Percentiles rank a stretch among this genome's conserved stretches.
Conservation (phyloP, 1,139 yeast species). For the Nadsonia starkeyi-henricii region DNA sequence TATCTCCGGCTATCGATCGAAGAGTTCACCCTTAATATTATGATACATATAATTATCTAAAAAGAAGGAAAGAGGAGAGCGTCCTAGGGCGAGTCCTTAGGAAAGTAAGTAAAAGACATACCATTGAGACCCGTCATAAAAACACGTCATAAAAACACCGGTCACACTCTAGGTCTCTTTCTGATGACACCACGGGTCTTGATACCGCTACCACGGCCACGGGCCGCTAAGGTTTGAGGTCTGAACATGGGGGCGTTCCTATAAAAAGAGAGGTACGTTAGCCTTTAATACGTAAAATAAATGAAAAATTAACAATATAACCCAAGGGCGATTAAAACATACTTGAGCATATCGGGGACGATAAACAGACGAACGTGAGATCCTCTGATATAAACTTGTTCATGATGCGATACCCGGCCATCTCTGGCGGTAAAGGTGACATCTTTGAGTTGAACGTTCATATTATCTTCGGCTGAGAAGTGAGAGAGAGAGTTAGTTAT, state of each 20-base stretch:
- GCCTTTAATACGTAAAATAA: neutral
- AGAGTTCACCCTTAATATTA: neutral
- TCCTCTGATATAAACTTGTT: slow-evolving; percentile 83
- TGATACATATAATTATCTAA: neutral
- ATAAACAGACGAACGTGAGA: slow-evolving; percentile 74
- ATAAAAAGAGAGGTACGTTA: neutral
- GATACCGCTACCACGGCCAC: slow-evolving; percentile 13
- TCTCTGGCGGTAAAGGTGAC: slow-evolving; percentile 67
- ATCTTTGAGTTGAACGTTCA: slow-evolving; percentile 81
- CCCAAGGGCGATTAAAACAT: slow-evolving; percentile 2
- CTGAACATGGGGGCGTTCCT: slow-evolving; percentile 79
- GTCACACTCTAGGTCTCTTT: neutral
- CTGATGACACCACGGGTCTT: neutral
- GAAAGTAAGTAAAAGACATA: no score
- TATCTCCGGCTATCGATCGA: no score
- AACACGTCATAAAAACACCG: no score
- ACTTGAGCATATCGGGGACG: slow-evolving; percentile 68
- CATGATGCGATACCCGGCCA: slow-evolving; percentile 64
- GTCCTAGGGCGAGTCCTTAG: no score
- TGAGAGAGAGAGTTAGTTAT: neutral
- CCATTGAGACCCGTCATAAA: no score
- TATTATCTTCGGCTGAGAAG: slow-evolving; percentile 53
- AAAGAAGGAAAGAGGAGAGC: neutral
- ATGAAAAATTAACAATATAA: neutral
- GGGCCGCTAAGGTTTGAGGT: slow-evolving; percentile 21